Conservation (phyloP, 176 grass and related monocot species). For the Carex kokanica region DNA sequence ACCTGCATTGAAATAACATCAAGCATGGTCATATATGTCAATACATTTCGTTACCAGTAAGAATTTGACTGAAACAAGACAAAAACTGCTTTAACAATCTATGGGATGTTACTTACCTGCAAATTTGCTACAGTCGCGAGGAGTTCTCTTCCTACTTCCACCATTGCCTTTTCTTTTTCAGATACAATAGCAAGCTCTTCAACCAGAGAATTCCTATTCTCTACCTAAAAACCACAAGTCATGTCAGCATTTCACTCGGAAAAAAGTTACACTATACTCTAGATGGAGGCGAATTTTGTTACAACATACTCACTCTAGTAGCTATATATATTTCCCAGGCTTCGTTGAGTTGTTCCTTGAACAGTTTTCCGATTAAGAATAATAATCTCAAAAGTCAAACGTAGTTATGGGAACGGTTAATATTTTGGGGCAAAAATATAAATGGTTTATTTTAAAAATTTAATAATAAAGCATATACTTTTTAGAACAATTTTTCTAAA, state of each 20-base stretch:
- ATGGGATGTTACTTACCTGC: constrained; percentile 42
- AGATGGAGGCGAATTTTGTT: neutral
- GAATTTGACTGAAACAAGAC: neutral
- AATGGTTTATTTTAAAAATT: neutral
- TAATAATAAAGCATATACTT: neutral
- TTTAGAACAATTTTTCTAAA: neutral
- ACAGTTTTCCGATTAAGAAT: neutral
- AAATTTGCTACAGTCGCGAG: constrained; percentile 52
- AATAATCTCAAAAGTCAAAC: neutral
- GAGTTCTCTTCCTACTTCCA: constrained; percentile 81
- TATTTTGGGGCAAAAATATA: neutral
- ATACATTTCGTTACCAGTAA: constrained; percentile 23
- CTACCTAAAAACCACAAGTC: constrained; percentile 51
- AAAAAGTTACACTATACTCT: neutral
- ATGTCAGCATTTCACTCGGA: neutral
- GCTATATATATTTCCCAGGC: neutral
- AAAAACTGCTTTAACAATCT: neutral
- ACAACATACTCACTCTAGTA: neutral
- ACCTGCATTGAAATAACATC: constrained; percentile 42
- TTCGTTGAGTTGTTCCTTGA: neutral
- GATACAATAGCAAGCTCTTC: constrained; percentile 78
- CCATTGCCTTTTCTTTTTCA: constrained; percentile 59
- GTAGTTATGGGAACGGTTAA: neutral
- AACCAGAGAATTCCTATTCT: constrained; percentile 60
- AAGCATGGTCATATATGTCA: neutral